Evolutionary conservation across 2,329 filamentous ascomycete species (phyloP).

Genomic region (Coniochaeta sp.): DNA sequence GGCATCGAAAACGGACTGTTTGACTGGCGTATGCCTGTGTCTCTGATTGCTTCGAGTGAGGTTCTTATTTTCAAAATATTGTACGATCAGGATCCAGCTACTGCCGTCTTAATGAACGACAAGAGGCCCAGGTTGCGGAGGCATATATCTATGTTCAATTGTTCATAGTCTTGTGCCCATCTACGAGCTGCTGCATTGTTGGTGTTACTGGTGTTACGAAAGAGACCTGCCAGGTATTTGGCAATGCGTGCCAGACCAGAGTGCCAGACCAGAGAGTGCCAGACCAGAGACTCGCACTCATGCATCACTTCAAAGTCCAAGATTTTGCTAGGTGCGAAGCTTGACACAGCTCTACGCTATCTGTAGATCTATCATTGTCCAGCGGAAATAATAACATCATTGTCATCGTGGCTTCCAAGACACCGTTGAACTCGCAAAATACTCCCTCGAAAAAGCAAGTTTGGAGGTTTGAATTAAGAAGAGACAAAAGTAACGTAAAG

Average conservation of each 20-base stretch:
- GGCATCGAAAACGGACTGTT: conserved; percentile 48
- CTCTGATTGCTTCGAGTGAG: not conserved
- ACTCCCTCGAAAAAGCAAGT: not conserved
- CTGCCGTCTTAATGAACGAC: too few species aligned
- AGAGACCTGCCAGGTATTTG: too few species aligned
- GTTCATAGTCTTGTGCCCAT: too few species aligned
- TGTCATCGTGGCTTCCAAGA: too few species aligned
- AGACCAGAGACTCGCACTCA: not conserved
- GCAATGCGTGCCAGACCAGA: not conserved
- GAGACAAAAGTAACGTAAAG: not conserved
- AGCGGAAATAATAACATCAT: not conserved
- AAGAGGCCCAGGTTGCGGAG: too few species aligned
- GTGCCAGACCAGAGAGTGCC: not conserved
- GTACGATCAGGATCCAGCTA: too few species aligned
- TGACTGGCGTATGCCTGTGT: conserved; percentile 19
- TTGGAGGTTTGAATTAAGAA: not conserved
- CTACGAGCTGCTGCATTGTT: too few species aligned
- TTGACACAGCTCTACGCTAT: not conserved
- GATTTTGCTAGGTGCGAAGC: not conserved
- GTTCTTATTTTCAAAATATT: too few species aligned
- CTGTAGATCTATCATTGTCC: not conserved
- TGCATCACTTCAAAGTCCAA: not conserved
- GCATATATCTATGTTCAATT: too few species aligned
- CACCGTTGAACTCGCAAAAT: too few species aligned
- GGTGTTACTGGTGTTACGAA: too few species aligned